Evolutionary conservation across 371 early-diverging fungal genomes (phyloP).

Genomic region (Dentiscutata heterogama): DNA sequence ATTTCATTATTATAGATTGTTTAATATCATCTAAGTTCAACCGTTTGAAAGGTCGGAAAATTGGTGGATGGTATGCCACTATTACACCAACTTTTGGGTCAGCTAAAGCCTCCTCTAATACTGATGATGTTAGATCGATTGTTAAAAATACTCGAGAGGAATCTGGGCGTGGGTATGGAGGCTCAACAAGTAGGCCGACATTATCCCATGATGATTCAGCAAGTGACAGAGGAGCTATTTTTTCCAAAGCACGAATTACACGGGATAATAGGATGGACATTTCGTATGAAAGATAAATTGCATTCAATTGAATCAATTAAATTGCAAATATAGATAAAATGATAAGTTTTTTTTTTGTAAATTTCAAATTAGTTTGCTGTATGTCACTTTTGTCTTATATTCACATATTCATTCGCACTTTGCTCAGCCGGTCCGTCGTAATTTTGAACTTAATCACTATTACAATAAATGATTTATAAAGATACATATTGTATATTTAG

Average conservation of each 20-base stretch:
- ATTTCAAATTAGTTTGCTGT: too few relatives aligned
- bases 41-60: constrained; percentile 90
- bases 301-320: too few relatives aligned
- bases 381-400: too few relatives aligned
- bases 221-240: constrained; percentile 88
- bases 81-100: constrained; percentile 90
- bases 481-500: too few relatives aligned
- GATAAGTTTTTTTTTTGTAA: too few relatives aligned
- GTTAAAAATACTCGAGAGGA: constrained; percentile 86
- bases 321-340: too few relatives aligned
- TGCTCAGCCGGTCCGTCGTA: too few relatives aligned
- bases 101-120: constrained; percentile 89
- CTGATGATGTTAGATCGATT: constrained; percentile 92
- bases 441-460: too few relatives aligned
- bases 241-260: constrained; percentile 74
- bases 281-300: too few relatives aligned
- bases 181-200: constrained; percentile 84
- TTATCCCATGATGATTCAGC: constrained; percentile 98
- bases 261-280: constrained; percentile 13
- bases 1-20: constrained; percentile 84
- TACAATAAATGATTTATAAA: too few relatives aligned
- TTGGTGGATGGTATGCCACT: constrained; percentile 96
- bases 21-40: constrained; percentile 79
- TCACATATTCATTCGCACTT: too few relatives aligned
- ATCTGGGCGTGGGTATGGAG: constrained; percentile 25